These are phyloP conservation scores for Globisporangium irregulare DNA, from an alignment of 352 stramenopile genomes.

Conservation along the genomic window DNA sequence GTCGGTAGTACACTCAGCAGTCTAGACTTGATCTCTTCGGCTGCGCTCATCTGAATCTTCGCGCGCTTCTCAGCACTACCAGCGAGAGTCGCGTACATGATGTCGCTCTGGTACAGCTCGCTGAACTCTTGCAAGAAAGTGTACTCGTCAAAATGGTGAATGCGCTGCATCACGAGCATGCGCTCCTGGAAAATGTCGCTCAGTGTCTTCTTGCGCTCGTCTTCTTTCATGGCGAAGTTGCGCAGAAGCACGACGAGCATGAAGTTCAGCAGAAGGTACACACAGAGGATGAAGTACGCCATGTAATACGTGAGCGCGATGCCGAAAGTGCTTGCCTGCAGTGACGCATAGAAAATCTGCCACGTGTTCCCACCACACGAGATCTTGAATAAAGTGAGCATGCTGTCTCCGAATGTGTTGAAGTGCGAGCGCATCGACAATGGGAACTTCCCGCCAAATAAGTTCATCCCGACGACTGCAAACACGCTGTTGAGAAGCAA, in stretches of 20 bases:
- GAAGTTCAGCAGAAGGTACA: constrained; percentile 78
- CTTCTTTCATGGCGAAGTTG: constrained; percentile 85
- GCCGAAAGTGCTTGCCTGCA: constrained; percentile 53
- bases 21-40: constrained; percentile 58
- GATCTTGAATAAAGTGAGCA: constrained; percentile 86
- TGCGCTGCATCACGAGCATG: constrained; percentile 74
- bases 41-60: constrained; percentile 49
- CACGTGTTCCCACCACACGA: constrained; percentile 79
- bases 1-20: constrained; percentile 61
- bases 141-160: constrained; percentile 80
- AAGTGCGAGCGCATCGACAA: constrained; percentile 70
- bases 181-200: constrained; percentile 74
- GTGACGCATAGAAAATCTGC: constrained; percentile 74
- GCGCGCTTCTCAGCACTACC: constrained; percentile 56
- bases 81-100: constrained; percentile 75
- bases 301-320: constrained; percentile 72
- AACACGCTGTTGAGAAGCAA: constrained; percentile 74
- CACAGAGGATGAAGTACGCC: constrained; percentile 64
- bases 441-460: constrained; percentile 78
- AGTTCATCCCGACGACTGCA: constrained; percentile 80
- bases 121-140: constrained; percentile 73
- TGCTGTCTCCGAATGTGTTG: constrained; percentile 80
- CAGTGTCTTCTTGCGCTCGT: constrained; percentile 70
- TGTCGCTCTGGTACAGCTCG: constrained; percentile 67
- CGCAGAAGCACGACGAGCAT: constrained; percentile 82